These are phyloP conservation scores for Pyrus hybrid DNA, from an alignment of 331 rosid species.

Conservation along the genomic window DNA sequence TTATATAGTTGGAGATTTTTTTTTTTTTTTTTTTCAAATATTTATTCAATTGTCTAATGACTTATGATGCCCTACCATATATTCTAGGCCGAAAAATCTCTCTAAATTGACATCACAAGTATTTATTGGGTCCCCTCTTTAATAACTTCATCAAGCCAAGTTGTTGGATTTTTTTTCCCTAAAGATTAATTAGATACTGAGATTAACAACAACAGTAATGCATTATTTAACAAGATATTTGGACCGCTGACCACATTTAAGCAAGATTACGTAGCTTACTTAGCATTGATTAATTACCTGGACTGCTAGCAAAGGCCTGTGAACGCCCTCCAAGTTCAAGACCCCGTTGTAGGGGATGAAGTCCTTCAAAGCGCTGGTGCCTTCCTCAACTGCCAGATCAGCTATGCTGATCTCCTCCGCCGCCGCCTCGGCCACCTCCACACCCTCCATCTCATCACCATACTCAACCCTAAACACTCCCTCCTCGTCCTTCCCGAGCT, in stretches of 20 bases:
- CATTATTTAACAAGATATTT: too few species aligned
- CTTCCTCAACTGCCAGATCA: constrained; percentile 60
- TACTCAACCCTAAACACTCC: constrained; percentile 78
- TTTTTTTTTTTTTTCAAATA: too few species aligned
- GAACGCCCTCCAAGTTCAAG: constrained; percentile 78
- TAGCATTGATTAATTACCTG: constrained; percentile 45
- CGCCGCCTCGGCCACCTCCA: constrained; percentile 55
- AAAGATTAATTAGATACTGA: background rate
- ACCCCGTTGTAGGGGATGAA: constrained; percentile 56
- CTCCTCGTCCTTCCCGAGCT: constrained; percentile 75
- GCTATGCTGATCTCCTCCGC: constrained; percentile 48
- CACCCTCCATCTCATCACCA: constrained; percentile 60
- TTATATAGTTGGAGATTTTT: too few species aligned
- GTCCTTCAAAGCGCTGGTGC: constrained; percentile 45
- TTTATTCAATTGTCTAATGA: too few species aligned
- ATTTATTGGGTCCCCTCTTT: background rate
- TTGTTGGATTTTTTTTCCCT: background rate
- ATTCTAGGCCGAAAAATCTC: too few species aligned
- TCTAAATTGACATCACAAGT: background rate
- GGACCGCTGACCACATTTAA: too few species aligned
- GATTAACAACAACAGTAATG: background rate
- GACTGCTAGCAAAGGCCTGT: constrained; percentile 61
- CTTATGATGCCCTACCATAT: too few species aligned
- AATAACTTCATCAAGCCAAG: background rate
- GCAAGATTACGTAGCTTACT: background rate